Evolutionary conservation across 2,329 filamentous ascomycete species (phyloP).

Genomic region (Hirsutella thompsonii): DNA sequence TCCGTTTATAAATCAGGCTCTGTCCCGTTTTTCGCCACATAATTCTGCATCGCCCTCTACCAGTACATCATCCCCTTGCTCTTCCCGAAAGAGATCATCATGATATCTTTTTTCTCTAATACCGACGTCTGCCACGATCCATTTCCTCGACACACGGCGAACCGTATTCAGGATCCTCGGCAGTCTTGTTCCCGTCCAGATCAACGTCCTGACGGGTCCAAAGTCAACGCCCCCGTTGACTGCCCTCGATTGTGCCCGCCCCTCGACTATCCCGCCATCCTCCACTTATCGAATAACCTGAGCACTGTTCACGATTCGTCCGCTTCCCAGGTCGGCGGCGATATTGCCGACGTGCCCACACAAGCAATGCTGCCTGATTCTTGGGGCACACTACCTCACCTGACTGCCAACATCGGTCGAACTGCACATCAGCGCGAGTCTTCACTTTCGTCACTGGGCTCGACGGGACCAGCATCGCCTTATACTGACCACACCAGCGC

Average conservation of each 20-base stretch:
- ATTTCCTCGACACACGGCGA: not conserved
- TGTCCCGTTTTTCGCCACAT: slow-evolving; percentile 2
- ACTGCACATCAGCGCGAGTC: slow-evolving; percentile 45
- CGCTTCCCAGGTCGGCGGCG: not conserved
- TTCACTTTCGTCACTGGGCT: slow-evolving; percentile 47
- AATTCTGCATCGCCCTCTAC: not conserved
- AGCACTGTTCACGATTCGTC: not conserved
- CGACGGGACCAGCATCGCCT: slow-evolving; percentile 46
- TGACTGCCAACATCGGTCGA: slow-evolving; percentile 24
- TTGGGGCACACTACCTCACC: slow-evolving; percentile 24
- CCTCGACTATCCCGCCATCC: not conserved
- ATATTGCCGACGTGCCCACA: not conserved
- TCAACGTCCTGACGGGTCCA: not conserved
- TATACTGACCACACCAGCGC: slow-evolving; percentile 31
- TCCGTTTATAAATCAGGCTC: slow-evolving; percentile 1
- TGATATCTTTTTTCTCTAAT: slow-evolving; percentile 2
- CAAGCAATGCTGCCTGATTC: slow-evolving; percentile 27
- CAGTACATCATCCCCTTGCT: not conserved
- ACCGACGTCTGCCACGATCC: not conserved
- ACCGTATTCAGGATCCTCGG: not conserved
- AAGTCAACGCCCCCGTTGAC: not conserved
- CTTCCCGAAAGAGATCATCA: not conserved
- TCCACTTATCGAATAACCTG: too few species aligned
- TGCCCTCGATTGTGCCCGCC: not conserved
- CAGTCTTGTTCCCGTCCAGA: not conserved